Evolutionary conservation across 768 basidiomycete species (phyloP).

Genomic region (Phanerochaete carnosa): DNA sequence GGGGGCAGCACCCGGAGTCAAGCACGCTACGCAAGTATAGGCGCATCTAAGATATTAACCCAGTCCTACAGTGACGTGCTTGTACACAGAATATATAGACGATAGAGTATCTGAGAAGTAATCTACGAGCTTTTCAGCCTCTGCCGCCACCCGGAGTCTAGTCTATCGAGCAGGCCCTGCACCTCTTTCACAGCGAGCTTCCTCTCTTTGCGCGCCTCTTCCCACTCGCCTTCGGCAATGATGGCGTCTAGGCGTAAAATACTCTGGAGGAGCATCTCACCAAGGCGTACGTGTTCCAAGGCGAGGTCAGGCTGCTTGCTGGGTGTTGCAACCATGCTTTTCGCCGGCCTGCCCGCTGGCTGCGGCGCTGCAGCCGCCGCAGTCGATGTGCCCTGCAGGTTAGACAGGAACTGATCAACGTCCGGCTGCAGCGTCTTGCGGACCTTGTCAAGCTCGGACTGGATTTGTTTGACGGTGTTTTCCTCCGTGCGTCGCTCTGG

Average conservation of each 20-base stretch:
- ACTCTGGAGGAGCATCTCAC: conserved; percentile 83
- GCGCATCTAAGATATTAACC: neutral
- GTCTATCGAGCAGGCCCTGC: conserved; percentile 74
- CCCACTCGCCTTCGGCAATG: conserved; percentile 70
- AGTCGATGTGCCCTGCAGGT: conserved; percentile 23
- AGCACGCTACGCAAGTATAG: neutral
- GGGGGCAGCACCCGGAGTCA: too few species aligned
- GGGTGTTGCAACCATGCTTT: neutral
- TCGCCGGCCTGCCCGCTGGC: conserved; percentile 9
- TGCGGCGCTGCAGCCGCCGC: conserved; percentile 17
- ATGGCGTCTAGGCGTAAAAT: conserved; percentile 85
- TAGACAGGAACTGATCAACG: conserved; percentile 52
- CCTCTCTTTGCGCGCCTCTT: conserved; percentile 71
- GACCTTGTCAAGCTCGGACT: conserved; percentile 49
- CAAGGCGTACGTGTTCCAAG: conserved; percentile 56
- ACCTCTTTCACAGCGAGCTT: conserved; percentile 87
- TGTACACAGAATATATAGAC: neutral
- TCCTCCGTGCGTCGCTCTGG: conserved; percentile 42
- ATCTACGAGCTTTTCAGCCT: conserved; percentile 4
- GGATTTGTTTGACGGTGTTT: conserved; percentile 50
- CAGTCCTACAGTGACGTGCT: neutral
- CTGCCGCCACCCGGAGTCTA: conserved; percentile 66
- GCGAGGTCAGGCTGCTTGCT: conserved; percentile 27
- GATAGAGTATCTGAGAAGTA: neutral
- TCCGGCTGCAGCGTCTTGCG: conserved; percentile 51